Percentiles rank a stretch among this genome's conserved stretches.
These are phyloP conservation scores for Colletotrichum aenigma DNA, from an alignment of 2,329 filamentous ascomycete genomes.

Conservation along the genomic window DNA sequence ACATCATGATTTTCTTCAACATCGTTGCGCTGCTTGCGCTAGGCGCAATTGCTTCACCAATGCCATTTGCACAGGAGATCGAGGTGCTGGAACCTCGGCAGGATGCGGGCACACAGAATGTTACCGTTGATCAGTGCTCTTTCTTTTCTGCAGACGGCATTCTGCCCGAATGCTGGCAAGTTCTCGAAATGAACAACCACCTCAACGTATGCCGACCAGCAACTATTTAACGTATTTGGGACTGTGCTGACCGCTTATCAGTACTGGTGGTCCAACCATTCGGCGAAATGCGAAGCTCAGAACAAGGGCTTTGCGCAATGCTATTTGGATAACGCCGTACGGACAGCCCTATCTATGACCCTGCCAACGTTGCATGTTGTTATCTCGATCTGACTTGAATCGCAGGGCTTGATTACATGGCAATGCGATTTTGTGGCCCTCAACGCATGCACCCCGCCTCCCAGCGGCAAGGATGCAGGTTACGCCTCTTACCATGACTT, in stretches of 20 bases:
- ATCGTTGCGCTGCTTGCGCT: neutral
- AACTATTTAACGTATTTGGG: neutral
- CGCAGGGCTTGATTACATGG: slow-evolving; percentile 3
- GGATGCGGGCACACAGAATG: neutral
- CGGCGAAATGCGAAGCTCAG: neutral
- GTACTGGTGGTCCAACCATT: neutral
- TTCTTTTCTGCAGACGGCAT: neutral
- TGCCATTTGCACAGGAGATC: neutral
- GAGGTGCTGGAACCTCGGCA: neutral
- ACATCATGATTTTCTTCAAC: neutral
- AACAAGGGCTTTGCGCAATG: neutral
- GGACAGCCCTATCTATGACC: neutral
- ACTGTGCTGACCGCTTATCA: neutral
- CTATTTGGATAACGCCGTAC: neutral
- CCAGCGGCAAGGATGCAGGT: neutral
- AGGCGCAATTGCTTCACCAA: neutral
- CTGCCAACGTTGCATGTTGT: neutral
- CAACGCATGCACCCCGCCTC: neutral
- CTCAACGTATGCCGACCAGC: neutral
- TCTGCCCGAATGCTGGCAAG: neutral
- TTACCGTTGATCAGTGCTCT: neutral
- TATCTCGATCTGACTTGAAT: neutral
- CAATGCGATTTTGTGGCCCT: neutral
- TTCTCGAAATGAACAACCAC: neutral
- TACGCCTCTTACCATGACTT: neutral